Conservation (phyloP, 2,329 filamentous ascomycete genomes). For the Ophiocordyceps unilateralis region DNA sequence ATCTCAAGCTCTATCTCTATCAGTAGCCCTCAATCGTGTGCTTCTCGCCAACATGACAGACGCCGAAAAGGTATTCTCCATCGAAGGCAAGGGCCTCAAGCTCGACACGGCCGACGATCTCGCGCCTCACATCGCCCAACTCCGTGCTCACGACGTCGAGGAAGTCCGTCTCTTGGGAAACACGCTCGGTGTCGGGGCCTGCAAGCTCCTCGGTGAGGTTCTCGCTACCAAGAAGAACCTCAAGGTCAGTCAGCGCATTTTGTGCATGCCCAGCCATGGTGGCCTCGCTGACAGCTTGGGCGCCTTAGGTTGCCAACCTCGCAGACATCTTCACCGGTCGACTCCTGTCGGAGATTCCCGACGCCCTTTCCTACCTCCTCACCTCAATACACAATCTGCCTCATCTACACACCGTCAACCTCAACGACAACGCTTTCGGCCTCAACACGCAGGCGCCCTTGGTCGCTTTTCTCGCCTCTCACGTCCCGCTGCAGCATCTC, state of each 20-base stretch:
- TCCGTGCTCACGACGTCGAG: constrained; percentile 60
- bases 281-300: neutral
- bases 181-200: constrained; percentile 79
- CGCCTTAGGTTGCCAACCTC: constrained; percentile 66
- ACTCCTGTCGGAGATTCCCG: constrained; percentile 82
- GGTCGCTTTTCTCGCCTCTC: constrained; percentile 75
- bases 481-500: constrained; percentile 81
- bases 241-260: constrained; percentile 29
- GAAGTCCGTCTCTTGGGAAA: constrained; percentile 81
- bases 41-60: constrained; percentile 11
- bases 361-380: constrained; percentile 70
- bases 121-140: constrained; percentile 61
- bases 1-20: neutral
- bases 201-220: constrained; percentile 67
- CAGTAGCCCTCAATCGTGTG: neutral
- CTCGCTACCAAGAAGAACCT: constrained; percentile 72
- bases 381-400: constrained; percentile 74
- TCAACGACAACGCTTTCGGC: constrained; percentile 96
- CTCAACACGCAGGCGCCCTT: constrained; percentile 88
- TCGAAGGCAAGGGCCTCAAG: constrained; percentile 84
- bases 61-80: constrained; percentile 56
- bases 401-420: constrained; percentile 76
- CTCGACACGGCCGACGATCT: constrained; percentile 79
- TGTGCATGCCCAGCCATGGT: too few relatives aligned
- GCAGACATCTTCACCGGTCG: constrained; percentile 97